These are phyloP conservation scores for Kurtzmaniella quercitrusa DNA, from an alignment of 1,139 yeast genomes.

Conservation along the genomic window DNA sequence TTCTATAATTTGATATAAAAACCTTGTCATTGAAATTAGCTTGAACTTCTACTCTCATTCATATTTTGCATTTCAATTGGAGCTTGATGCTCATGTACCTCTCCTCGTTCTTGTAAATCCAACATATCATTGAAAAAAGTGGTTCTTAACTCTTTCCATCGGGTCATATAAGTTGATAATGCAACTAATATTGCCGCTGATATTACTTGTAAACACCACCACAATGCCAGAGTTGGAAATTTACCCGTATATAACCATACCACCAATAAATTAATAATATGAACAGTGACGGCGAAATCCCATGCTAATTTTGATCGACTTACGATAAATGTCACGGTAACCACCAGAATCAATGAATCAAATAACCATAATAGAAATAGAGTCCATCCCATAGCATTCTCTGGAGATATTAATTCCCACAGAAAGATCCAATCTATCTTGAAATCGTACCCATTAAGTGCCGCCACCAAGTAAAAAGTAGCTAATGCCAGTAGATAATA, in stretches of 20 bases:
- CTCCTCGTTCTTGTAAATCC: conserved; percentile 47
- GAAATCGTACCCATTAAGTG: conserved; percentile 61
- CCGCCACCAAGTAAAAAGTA: conserved; percentile 53
- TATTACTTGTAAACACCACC: conserved; percentile 80
- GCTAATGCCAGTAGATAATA: conserved; percentile 62
- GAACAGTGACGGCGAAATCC: conserved; percentile 92
- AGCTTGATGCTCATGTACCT: conserved; percentile 11
- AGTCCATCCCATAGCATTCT: conserved; percentile 77
- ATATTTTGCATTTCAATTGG: conserved; percentile 2
- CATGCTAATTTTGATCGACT: conserved; percentile 92
- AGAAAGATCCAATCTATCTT: conserved; percentile 69
- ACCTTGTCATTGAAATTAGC: neutral
- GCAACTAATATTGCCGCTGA: conserved; percentile 69
- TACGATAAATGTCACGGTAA: conserved; percentile 80
- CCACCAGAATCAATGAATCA: conserved; percentile 71
- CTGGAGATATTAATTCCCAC: conserved; percentile 71
- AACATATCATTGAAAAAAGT: conserved; percentile 83
- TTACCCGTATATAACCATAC: conserved; percentile 62
- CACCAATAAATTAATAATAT: conserved; percentile 69
- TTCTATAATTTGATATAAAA: neutral
- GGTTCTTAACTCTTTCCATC: conserved; percentile 84
- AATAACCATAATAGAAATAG: conserved; percentile 73
- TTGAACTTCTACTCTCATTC: neutral
- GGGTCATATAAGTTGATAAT: conserved; percentile 79
- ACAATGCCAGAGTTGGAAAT: conserved; percentile 66